Percentiles rank a stretch among this genome's conserved stretches.
These are phyloP conservation scores for Stenocarpella maydis DNA, from an alignment of 2,329 filamentous ascomycete species.

Conservation along the genomic window DNA sequence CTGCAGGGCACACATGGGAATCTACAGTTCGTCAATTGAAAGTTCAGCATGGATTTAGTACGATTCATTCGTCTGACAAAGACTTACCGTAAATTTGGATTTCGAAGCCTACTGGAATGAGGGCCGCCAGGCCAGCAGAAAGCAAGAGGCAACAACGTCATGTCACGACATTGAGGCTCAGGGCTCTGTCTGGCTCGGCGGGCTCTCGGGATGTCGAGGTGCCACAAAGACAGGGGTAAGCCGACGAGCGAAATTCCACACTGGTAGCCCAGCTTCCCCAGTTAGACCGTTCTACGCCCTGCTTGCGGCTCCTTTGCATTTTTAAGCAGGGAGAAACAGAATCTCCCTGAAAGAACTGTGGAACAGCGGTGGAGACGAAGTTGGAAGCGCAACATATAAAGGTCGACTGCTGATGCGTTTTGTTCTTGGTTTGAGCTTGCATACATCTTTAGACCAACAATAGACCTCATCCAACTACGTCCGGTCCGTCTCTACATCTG, in stretches of 20 bases:
- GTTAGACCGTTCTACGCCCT: conserved; percentile 4
- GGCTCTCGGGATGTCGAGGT: conserved; percentile 14
- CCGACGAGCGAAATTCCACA: background rate
- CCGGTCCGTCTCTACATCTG: background rate
- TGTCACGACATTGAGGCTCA: conserved; percentile 3
- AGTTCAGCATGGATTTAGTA: too few species aligned
- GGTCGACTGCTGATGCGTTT: background rate
- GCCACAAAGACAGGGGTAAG: conserved; percentile 8
- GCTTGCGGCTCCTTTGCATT: conserved; percentile 3
- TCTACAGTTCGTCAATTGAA: background rate
- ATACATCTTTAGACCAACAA: background rate
- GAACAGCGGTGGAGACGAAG: background rate
- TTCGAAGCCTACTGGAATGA: background rate
- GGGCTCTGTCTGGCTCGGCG: conserved; percentile 1
- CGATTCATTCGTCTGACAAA: background rate
- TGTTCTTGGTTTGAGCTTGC: too few species aligned
- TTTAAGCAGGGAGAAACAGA: conserved; percentile 22
- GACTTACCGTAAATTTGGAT: too few species aligned
- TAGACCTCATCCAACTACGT: background rate
- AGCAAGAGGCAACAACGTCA: background rate
- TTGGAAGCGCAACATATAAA: conserved; percentile 10
- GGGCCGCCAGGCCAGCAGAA: background rate
- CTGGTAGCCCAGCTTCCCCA: conserved; percentile 4
- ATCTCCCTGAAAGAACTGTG: background rate
- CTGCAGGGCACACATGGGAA: background rate